Evolutionary conservation across 2,329 filamentous ascomycete genomes (phyloP).

Genomic region (Chaetoscypha palmicola): DNA sequence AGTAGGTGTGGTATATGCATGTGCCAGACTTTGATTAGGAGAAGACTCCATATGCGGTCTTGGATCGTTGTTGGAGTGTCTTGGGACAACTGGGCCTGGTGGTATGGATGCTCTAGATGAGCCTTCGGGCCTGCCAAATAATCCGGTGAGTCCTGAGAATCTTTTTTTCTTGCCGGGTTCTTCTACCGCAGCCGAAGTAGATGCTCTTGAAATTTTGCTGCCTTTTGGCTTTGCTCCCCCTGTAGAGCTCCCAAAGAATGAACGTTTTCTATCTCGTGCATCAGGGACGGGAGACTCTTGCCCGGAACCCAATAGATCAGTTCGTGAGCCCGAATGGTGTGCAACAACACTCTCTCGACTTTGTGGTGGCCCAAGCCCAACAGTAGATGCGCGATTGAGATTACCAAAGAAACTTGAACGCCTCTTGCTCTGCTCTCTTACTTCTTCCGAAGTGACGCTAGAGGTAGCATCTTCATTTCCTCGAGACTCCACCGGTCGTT

Average conservation of each 20-base stretch:
- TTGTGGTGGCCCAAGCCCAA: constrained; percentile 22
- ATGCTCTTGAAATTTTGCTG: constrained; percentile 22
- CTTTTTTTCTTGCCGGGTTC: constrained; percentile 36
- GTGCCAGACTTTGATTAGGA: neutral
- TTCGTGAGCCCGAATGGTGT: constrained; percentile 26
- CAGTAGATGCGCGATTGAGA: constrained; percentile 20
- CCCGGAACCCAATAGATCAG: constrained; percentile 21
- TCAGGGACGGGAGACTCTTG: constrained; percentile 10
- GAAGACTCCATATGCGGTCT: constrained; percentile 12
- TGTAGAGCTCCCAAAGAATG: constrained; percentile 31
- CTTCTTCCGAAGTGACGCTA: constrained; percentile 36
- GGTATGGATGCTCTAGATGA: constrained; percentile 3
- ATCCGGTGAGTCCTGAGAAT: constrained; percentile 34
- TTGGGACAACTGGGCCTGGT: neutral
- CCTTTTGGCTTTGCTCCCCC: constrained; percentile 24
- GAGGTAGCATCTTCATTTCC: constrained; percentile 38
- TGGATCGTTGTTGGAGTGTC: constrained; percentile 13
- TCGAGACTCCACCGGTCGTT: constrained; percentile 10
- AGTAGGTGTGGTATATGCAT: neutral
- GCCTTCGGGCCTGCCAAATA: constrained; percentile 21
- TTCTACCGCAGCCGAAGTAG: constrained; percentile 16
- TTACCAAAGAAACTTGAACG: constrained; percentile 36
- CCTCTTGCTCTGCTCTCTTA: constrained; percentile 33
- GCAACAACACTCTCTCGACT: constrained; percentile 30
- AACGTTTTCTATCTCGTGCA: constrained; percentile 34